Conservation (phyloP, 2,329 filamentous ascomycete genomes). For the Davidsoniella neocaledoniae region DNA sequence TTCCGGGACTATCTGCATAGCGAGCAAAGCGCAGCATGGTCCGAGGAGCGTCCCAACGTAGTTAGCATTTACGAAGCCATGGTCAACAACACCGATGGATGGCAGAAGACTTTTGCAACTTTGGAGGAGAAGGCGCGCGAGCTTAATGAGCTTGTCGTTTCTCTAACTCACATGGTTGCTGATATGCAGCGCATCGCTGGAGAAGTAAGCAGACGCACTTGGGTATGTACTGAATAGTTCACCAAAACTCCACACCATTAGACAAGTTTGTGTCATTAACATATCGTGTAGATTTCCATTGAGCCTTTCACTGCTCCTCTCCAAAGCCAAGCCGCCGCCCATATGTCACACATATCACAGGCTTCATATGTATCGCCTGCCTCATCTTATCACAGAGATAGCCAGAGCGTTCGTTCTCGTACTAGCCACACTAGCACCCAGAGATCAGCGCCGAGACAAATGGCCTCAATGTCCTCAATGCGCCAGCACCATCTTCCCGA, state of each 20-base stretch:
- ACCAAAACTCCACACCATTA: not conserved
- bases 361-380: constrained; percentile 8
- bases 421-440: constrained; percentile 6
- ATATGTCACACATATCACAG: constrained; percentile 10
- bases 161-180: constrained; percentile 58
- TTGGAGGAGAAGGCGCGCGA: constrained; percentile 56
- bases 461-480: constrained; percentile 5
- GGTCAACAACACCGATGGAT: constrained; percentile 83
- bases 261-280: not conserved
- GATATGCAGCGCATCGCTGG: constrained; percentile 80
- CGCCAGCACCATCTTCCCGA: constrained; percentile 5
- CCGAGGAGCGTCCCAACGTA: constrained; percentile 43
- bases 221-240: constrained; percentile 33
- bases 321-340: constrained; percentile 8
- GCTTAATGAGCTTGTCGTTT: constrained; percentile 35
- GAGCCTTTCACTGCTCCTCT: constrained; percentile 6
- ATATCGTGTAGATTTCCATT: constrained; percentile 3
- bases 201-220: constrained; percentile 61
- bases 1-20: constrained; percentile 59
- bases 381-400: constrained; percentile 5
- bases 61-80: constrained; percentile 71
- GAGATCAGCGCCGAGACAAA: constrained; percentile 2
- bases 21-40: constrained; percentile 44
- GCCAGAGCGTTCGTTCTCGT: constrained; percentile 7
- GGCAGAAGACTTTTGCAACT: constrained; percentile 64